A percentile compares a stretch with the other conserved stretches of the same genome.
Evolutionary conservation across 129 eudicot genomes (phyloP).

Genomic region (Rutidosis leptorrhynchoides): DNA sequence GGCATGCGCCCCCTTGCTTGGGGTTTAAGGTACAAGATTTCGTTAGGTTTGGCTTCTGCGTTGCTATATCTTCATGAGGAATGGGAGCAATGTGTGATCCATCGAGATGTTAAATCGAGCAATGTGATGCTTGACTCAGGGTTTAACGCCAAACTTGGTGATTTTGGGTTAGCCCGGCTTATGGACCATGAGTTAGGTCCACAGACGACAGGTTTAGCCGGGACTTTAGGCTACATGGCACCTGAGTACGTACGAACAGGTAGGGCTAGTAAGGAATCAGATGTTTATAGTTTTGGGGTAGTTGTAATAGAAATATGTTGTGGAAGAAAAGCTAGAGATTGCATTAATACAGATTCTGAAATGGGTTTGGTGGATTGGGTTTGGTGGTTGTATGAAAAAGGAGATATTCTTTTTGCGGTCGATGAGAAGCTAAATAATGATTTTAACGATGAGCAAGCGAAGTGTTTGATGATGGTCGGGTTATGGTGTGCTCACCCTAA

Average conservation of each 20-base stretch:
- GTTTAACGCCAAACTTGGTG: conserved; percentile 61
- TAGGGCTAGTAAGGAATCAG: conserved; percentile 49
- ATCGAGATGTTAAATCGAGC: conserved; percentile 62
- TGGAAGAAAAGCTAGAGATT: conserved; percentile 40
- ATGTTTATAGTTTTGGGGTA: conserved; percentile 57
- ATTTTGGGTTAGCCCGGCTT: conserved; percentile 61
- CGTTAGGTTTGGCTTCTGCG: conserved; percentile 53
- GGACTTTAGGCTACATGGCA: conserved; percentile 55
- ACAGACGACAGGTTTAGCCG: conserved; percentile 50
- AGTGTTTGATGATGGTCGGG: conserved; percentile 49
- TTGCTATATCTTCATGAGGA: conserved; percentile 63
- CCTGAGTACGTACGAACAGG: conserved; percentile 50
- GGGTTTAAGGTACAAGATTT: conserved; percentile 44
- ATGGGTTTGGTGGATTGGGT: conserved; percentile 42
- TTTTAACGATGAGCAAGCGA: conserved; percentile 36
- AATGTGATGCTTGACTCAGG: conserved; percentile 60
- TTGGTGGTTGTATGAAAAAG: conserved; percentile 36
- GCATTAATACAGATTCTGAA: conserved; percentile 10
- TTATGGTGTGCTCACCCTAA: conserved; percentile 56
- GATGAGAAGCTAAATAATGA: conserved; percentile 36
- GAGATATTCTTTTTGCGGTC: conserved; percentile 26
- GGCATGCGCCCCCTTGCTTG: conserved; percentile 40
- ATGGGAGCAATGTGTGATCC: conserved; percentile 60
- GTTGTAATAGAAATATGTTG: conserved; percentile 42
- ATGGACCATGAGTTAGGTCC: conserved; percentile 54